Base-by-base conservation (phyloP, 139 green algal species). In the Deuterostichococcus epilithicus region DNA sequence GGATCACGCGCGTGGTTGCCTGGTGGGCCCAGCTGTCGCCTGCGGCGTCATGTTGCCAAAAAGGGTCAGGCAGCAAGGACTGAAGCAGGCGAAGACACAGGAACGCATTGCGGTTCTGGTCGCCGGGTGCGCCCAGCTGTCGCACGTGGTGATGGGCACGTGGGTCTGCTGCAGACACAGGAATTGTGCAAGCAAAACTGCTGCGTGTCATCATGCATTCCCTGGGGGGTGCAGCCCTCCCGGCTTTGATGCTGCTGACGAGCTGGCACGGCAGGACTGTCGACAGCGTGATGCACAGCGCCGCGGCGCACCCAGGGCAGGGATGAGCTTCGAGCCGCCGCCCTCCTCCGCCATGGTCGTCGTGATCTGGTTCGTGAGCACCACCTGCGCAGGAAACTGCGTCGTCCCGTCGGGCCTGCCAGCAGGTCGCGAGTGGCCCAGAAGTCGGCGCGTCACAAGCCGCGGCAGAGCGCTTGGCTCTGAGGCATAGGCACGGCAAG, bases 331-430 rank as follows among this genome's bases (percentile, higher is more conserved):
- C 25, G 84, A 75, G 26, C 47, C 66, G 5, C 65, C 78, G 1
- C 82, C 74, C 2, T 81, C 82, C 60, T 38, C 15, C 42, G 32
- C 73, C 39, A 68, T 94, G 93, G 38, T n/a, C n/a, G 88, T 95
- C 0, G 93, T 96, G 5, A 97, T 88, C 72, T 97, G 93, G 73
- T 96, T 94, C 73, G 92, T 94, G 5, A 95, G 73, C 1, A 97
- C 93, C 60, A 94, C 88, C 85, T 91, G 82, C 66, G 73, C 1
- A 10, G 60, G 23, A 33, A 30, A 35, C 35, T 2, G 22, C n/a
- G 36, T 47, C 60, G n/a, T n/a, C 20, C n/a, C n/a, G n/a, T n/a
- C n/a, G n/a, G n/a, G n/a, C n/a, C n/a, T n/a, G n/a, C n/a, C n/a
- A 38, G 25, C 77, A 30, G 23, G 22, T n/a, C 6, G 67, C 23